These are phyloP conservation scores for Parastagonospora avenae DNA, from an alignment of 2,329 filamentous ascomycete genomes.

Conservation along the genomic window DNA sequence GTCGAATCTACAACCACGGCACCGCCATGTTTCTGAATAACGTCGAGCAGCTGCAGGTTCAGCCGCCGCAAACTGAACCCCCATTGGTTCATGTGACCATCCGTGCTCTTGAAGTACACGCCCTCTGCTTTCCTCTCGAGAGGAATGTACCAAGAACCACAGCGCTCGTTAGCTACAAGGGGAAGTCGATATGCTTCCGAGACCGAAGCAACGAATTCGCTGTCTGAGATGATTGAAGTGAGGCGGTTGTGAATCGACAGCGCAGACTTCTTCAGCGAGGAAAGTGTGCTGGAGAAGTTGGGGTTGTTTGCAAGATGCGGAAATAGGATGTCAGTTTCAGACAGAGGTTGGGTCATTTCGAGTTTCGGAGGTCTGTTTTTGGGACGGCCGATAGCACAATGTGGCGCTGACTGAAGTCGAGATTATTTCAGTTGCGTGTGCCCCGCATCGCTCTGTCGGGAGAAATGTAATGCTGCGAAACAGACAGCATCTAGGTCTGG, in stretches of 20 bases:
- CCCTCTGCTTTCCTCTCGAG: constrained; percentile 69
- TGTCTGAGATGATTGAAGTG: constrained; percentile 76
- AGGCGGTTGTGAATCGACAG: constrained; percentile 83
- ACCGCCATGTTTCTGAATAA: constrained; percentile 71
- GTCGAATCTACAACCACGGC: constrained; percentile 93
- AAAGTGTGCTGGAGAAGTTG: constrained; percentile 66
- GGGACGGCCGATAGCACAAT: background rate
- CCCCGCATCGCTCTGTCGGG: background rate
- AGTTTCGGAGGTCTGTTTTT: background rate
- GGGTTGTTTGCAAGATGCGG: constrained; percentile 65
- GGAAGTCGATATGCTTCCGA: constrained; percentile 65
- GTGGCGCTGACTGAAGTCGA: background rate
- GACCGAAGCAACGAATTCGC: constrained; percentile 71
- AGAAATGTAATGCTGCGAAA: too few species aligned
- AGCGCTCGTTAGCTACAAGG: constrained; percentile 89
- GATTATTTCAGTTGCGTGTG: background rate
- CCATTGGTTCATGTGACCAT: constrained; percentile 92
- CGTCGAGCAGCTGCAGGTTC: constrained; percentile 78
- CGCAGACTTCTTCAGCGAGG: constrained; percentile 75
- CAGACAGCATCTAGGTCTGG: too few species aligned
- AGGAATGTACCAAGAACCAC: constrained; percentile 91
- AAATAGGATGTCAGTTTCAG: constrained; percentile 56
- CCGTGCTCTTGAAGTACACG: constrained; percentile 97
- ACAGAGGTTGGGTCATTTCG: constrained; percentile 35
- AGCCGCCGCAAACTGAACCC: constrained; percentile 82